Evolutionary conservation across 768 basidiomycete species (phyloP).

Genomic region (Collybiopsis confluens): DNA sequence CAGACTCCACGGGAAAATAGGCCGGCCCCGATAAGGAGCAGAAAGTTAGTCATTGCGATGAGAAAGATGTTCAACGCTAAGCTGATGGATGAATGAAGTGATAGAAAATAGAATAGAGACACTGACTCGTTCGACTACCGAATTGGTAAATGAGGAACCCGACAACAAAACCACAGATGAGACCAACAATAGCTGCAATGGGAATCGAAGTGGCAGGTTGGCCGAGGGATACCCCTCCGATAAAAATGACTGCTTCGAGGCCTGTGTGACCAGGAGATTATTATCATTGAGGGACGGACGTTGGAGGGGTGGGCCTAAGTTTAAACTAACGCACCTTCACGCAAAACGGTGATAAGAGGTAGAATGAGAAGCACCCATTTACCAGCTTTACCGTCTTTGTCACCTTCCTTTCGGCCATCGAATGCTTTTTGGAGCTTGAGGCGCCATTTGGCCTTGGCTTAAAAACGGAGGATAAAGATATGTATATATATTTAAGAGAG

Average conservation of each 20-base stretch:
- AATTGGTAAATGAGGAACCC: constrained; percentile 81
- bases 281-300: background rate
- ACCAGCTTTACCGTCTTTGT: constrained; percentile 47
- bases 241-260: constrained; percentile 89
- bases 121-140: constrained; percentile 66
- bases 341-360: constrained; percentile 86
- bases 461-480: background rate
- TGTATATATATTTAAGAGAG: background rate
- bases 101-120: background rate
- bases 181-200: constrained; percentile 82
- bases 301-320: background rate
- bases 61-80: constrained; percentile 80
- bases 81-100: constrained; percentile 7
- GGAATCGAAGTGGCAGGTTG: constrained; percentile 83
- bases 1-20: constrained; percentile 80
- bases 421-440: constrained; percentile 84
- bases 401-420: constrained; percentile 33
- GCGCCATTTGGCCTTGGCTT: constrained; percentile 93
- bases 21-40: constrained; percentile 92
- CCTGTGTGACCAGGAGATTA: constrained; percentile 36
- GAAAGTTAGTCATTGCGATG: constrained; percentile 84
- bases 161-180: constrained; percentile 69
- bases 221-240: constrained; percentile 88
- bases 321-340: no score
- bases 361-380: constrained; percentile 90